phyloP scores from a whole-genome alignment of 129 eudicot species.

The Escallonia herrerae region DNA sequence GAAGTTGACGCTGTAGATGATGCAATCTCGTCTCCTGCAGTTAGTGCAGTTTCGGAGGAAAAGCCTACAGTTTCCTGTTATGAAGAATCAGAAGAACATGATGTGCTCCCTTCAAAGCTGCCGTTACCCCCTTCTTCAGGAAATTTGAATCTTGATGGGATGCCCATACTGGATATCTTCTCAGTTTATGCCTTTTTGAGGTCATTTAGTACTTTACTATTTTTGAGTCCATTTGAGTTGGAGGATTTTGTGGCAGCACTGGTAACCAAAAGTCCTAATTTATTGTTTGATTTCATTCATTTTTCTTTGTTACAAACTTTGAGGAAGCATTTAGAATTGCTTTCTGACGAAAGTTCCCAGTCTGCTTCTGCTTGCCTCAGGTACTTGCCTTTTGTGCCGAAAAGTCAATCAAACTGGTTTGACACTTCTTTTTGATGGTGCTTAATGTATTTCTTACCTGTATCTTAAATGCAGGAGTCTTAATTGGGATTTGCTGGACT shows the following conservation, averaged over 20 bases:
- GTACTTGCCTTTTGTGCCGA: slow-evolving; percentile 23
- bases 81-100: slow-evolving; percentile 33
- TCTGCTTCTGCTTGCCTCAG: slow-evolving; percentile 74
- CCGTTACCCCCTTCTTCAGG: slow-evolving; percentile 72
- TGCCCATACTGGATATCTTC: slow-evolving; percentile 57
- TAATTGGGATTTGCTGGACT: slow-evolving; percentile 87
- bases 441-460: slow-evolving; percentile 2
- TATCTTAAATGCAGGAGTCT: slow-evolving; percentile 53
- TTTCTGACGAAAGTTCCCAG: slow-evolving; percentile 51
- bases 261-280: slow-evolving; percentile 52
- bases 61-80: slow-evolving; percentile 21
- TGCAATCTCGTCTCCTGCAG: slow-evolving; percentile 34
- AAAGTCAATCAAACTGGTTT: slow-evolving; percentile 7
- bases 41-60: slow-evolving; percentile 48
- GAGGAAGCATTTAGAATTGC: slow-evolving; percentile 67
- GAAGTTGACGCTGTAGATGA: slow-evolving; percentile 24
- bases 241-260: slow-evolving; percentile 73
- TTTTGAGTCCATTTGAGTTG: slow-evolving; percentile 84
- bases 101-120: slow-evolving; percentile 35
- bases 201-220: slow-evolving; percentile 72
- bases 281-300: slow-evolving; percentile 75
- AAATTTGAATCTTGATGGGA: slow-evolving; percentile 45
- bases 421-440: background rate
- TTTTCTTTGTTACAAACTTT: slow-evolving; percentile 62
- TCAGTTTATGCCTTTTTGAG: slow-evolving; percentile 86